Conservation (phyloP, 768 basidiomycete species). For the Macrocybe gigantea region DNA sequence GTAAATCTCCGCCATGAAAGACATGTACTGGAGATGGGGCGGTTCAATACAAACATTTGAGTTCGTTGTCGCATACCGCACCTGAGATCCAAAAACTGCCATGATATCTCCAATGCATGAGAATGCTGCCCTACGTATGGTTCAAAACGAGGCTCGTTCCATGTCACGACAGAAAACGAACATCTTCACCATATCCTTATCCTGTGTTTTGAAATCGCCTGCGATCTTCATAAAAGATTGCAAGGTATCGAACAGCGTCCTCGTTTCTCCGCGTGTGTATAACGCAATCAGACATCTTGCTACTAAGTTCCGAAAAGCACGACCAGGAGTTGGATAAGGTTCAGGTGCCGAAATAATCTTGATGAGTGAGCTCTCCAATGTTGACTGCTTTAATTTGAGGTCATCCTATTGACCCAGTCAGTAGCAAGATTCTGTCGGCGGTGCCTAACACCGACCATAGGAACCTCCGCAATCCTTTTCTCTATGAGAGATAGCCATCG, state of each 20-base stretch:
- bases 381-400: slow-evolving; percentile 57
- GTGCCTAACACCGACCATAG: slow-evolving; percentile 32
- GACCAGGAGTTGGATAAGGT: slow-evolving; percentile 78
- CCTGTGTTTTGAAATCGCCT: slow-evolving; percentile 60
- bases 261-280: slow-evolving; percentile 77
- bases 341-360: slow-evolving; percentile 62
- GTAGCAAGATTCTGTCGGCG: background rate
- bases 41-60: background rate
- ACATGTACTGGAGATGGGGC: slow-evolving; percentile 69
- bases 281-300: slow-evolving; percentile 70
- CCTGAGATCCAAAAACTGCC: slow-evolving; percentile 78
- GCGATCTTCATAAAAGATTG: slow-evolving; percentile 72
- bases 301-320: slow-evolving; percentile 75
- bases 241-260: slow-evolving; percentile 82
- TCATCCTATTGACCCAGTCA: slow-evolving; percentile 41
- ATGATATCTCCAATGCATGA: slow-evolving; percentile 89
- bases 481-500: slow-evolving; percentile 75
- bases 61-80: slow-evolving; percentile 24
- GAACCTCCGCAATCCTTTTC: slow-evolving; percentile 42
- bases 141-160: slow-evolving; percentile 3
- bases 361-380: slow-evolving; percentile 57
- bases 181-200: slow-evolving; percentile 65
- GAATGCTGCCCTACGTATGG: slow-evolving; percentile 61
- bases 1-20: slow-evolving; percentile 84
- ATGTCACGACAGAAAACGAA: slow-evolving; percentile 26